phyloP scores from a whole-genome alignment of 257 asterid species.

The Leonotis leonurus region DNA sequence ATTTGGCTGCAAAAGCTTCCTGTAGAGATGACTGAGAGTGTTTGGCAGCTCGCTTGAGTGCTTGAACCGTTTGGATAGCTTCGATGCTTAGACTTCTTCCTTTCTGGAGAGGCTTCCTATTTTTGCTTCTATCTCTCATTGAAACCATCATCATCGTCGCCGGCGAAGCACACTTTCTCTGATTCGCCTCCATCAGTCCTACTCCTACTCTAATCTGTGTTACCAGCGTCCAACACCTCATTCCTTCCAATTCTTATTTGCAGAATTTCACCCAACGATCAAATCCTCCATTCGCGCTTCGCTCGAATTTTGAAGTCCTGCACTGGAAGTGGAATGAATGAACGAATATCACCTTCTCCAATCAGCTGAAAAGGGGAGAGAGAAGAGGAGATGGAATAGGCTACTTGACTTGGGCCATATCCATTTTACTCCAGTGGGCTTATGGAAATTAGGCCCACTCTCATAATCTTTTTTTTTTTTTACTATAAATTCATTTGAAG shows the following conservation, averaged over 20 bases:
- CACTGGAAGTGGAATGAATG: no score
- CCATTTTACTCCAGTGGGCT: no score
- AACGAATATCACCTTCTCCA: no score
- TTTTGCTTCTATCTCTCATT: slow-evolving; percentile 75
- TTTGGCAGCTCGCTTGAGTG: slow-evolving; percentile 48
- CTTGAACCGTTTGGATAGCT: slow-evolving; percentile 68
- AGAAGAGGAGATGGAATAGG: background rate
- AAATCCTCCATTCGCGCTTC: background rate
- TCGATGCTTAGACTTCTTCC: slow-evolving; percentile 64
- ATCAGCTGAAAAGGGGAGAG: background rate
- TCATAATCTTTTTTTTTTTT: no score
- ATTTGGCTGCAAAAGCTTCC: slow-evolving; percentile 30
- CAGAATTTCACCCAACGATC: background rate
- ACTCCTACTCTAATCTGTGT: slow-evolving; percentile 8
- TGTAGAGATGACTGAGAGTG: slow-evolving; percentile 21
- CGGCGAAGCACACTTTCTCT: background rate
- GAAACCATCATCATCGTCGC: slow-evolving; percentile 15
- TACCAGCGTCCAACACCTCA: slow-evolving; percentile 19
- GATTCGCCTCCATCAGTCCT: background rate
- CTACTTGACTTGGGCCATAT: background rate
- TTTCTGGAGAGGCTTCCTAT: slow-evolving; percentile 60
- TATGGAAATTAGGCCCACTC: no score
- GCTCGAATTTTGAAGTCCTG: background rate
- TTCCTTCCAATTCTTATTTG: background rate
- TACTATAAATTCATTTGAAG: no score